Base-by-base conservation (phyloP, 2,329 filamentous ascomycete species). In the Exophiala phaeomuriformis region DNA sequence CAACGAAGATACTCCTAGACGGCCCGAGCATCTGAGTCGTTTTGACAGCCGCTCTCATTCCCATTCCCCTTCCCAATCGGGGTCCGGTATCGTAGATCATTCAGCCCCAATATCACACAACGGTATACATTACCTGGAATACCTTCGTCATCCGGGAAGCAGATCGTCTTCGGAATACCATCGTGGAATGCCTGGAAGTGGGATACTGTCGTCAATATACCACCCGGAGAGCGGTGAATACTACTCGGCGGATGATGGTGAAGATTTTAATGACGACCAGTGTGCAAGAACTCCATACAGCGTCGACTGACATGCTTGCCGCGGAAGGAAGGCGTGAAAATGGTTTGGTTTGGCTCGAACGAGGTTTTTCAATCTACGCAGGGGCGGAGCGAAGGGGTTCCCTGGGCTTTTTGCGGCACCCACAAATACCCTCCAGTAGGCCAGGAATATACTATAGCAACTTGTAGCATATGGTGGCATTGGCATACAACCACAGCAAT, bases 281-380 rank as follows among this genome's bases (percentile, higher is more conserved):
- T 60, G 57, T 37, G 43, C 41, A 29, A 50, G 57, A 19, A 47
- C 55, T 32, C 57, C 57, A n/a, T 60, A 60, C 32, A 60, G 57
- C 37, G 57, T 60, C 29, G 57, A 60, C 49, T 60, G 29, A 55
- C 27, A 30, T 27, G 12, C 27, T 27, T 28, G 12, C 6, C 10
- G 36, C 9, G 36, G 29, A 45, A 31, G 39, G 29, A 27, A 29
- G 36, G 37, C 32, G 33, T 19, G 19, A 19, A 19, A 19, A 19
- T 19, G 19, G 19, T 19, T 19, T 19, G 19, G 19, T 19, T 19
- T 19, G 19, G 19, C 19, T 19, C 19, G 19, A 19, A 19, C 19
- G 19, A 19, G 19, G 19, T 19, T 19, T 19, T 19, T 19, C 19
- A 19, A 19, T 19, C 19, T 19, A 19, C 19, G 19, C 19, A 19